Evolutionary conservation across 805 yeast species (phyloP).

Genomic region (Sugiyamaella mastotermitis): DNA sequence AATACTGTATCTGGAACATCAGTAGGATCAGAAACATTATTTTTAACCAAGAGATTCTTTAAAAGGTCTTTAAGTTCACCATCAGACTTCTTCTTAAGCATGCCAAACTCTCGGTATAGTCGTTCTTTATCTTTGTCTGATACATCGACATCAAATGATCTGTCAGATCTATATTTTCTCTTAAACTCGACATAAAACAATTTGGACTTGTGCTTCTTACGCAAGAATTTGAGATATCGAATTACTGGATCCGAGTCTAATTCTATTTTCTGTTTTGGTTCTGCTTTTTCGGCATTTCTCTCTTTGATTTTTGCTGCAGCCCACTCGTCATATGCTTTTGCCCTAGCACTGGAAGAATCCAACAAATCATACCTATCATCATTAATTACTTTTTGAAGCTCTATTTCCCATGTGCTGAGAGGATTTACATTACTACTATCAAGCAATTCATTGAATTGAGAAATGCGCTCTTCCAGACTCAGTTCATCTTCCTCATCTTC

Average conservation of each 20-base stretch:
- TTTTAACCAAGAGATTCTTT: background rate
- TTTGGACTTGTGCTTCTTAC: constrained; percentile 23
- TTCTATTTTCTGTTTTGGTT: constrained; percentile 1
- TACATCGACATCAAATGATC: constrained; percentile 23
- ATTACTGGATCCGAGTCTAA: constrained; percentile 15
- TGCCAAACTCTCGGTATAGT: constrained; percentile 32
- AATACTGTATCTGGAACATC: constrained; percentile 3
- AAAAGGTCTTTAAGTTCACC: constrained; percentile 13
- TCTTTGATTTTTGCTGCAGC: constrained; percentile 18
- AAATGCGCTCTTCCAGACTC: constrained; percentile 8
- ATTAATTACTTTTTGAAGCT: constrained; percentile 35
- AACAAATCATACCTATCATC: constrained; percentile 38
- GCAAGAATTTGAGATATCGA: constrained; percentile 28
- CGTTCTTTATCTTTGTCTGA: constrained; percentile 35
- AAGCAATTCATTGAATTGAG: constrained; percentile 33
- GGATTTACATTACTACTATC: constrained; percentile 35
- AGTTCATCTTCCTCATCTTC: constrained; percentile 13
- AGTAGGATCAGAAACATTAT: too few species aligned
- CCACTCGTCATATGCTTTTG: constrained; percentile 44
- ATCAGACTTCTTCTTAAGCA: constrained; percentile 17
- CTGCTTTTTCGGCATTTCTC: constrained; percentile 8
- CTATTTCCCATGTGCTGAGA: constrained; percentile 43
- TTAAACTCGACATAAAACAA: constrained; percentile 37
- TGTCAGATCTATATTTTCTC: constrained; percentile 28
- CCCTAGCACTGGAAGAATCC: constrained; percentile 32